phyloP scores from a whole-genome alignment of 2,329 filamentous ascomycete species.

The Grosmannia huntii region DNA sequence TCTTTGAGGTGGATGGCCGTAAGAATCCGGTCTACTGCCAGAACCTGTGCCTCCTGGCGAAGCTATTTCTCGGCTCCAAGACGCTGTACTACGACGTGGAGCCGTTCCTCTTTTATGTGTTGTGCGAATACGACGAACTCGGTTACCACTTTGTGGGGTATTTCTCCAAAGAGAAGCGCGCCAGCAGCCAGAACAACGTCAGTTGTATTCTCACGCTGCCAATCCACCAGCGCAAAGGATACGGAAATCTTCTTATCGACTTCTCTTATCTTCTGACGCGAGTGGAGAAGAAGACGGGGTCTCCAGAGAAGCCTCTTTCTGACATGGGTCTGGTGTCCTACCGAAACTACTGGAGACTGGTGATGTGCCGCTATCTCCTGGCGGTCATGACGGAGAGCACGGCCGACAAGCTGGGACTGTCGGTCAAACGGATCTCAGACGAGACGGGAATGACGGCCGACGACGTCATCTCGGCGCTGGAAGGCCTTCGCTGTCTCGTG shows the following conservation, averaged over 20 bases:
- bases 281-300: constrained; percentile 86
- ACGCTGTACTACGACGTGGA: constrained; percentile 97
- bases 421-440: constrained; percentile 61
- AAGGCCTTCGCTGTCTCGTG: constrained; percentile 79
- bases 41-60: constrained; percentile 89
- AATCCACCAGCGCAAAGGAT: constrained; percentile 93
- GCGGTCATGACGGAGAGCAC: constrained; percentile 32
- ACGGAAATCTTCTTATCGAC: constrained; percentile 91
- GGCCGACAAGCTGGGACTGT: constrained; percentile 35
- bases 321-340: constrained; percentile 98
- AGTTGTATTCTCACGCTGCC: constrained; percentile 93
- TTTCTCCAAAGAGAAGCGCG: constrained; percentile 96
- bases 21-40: constrained; percentile 99
- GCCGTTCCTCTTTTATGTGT: constrained; percentile 92
- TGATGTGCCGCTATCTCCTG: constrained; percentile 75
- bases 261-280: constrained; percentile 95
- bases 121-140: constrained; percentile 83
- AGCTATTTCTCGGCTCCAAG: constrained; percentile 96
- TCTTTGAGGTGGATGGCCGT: constrained; percentile 94
- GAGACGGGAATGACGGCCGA: constrained; percentile 92
- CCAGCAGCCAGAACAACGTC: constrained; percentile 91
- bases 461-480: constrained; percentile 87
- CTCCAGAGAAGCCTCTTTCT: constrained; percentile 91
- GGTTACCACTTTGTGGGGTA: constrained; percentile 98
- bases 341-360: constrained; percentile 88